phyloP scores from a whole-genome alignment of 192 early-diverging fungal genomes.

The Coemansia sp. region DNA sequence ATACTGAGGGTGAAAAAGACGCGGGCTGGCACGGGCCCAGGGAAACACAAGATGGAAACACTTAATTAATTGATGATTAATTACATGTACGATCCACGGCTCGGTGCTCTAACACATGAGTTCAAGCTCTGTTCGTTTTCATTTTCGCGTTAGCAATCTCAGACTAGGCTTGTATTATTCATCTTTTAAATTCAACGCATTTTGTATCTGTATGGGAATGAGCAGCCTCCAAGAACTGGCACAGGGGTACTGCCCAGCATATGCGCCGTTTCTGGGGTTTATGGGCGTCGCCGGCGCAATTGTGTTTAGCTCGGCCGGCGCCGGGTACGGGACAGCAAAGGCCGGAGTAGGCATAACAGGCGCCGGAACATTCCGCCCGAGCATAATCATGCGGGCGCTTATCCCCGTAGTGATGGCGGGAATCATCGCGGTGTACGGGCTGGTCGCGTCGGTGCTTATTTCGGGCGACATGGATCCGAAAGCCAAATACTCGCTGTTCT shows the following conservation, averaged over 20 bases:
- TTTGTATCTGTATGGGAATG: conserved; percentile 15
- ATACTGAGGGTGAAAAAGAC: not conserved
- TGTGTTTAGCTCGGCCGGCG: conserved; percentile 83
- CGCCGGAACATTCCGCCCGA: conserved; percentile 91
- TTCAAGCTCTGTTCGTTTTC: too few species aligned
- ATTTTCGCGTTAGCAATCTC: not conserved
- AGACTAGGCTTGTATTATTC: not conserved
- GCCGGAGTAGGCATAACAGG: conserved; percentile 95
- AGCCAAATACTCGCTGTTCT: conserved; percentile 50
- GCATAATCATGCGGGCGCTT: conserved; percentile 83
- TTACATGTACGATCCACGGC: not conserved
- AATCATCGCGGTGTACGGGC: conserved; percentile 98
- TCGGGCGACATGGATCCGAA: conserved; percentile 59
- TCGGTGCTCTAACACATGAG: too few species aligned
- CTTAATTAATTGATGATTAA: not conserved
- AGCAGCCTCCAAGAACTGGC: conserved; percentile 30
- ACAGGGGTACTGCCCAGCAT: conserved; percentile 53
- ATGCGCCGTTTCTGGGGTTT: conserved; percentile 60
- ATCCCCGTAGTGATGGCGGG: conserved; percentile 99
- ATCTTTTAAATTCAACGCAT: conserved; percentile 3
- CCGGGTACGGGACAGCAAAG: conserved; percentile 97
- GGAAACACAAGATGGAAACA: too few species aligned
- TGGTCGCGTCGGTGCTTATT: conserved; percentile 93
- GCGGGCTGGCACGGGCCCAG: too few species aligned
- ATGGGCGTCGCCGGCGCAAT: conserved; percentile 59